Base-by-base conservation (phyloP, 495 filamentous ascomycete species). In the Lasiosphaeria miniovina region DNA sequence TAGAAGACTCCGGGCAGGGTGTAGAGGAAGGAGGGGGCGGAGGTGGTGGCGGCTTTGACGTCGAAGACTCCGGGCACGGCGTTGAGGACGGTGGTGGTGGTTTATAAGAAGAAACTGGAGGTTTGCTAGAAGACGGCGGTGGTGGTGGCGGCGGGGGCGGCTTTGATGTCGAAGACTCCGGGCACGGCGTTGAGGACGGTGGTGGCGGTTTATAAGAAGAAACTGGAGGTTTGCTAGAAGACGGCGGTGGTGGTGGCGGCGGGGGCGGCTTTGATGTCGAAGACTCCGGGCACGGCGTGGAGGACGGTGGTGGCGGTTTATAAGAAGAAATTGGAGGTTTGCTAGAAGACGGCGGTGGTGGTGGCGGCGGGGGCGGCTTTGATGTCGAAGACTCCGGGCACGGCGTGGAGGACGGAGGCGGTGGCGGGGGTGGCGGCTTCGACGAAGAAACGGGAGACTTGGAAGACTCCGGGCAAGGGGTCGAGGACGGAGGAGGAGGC, bases 391-490 rank as follows among this genome's bases (percentile, higher is more conserved):
- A 6, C 0, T 59, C 15, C n/a, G 60, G 52, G 40, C 59, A 61
- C 4, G 68, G 67, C 33, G 55, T 63, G 24, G 24, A 24, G 24
- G 24, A 24, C 24, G 24, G 24, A 24, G 12, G 58, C 57, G 35
- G n/a, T 52, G 9, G 50, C 11, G 50, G 24, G 5, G 17, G 54
- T 14, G 3, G 36, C 33, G 9, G 38, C 24, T 24, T 52, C 3
- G 40, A 33, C 31, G 52, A 59, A 31, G 63, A 51, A 10, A 54
- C 33, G n/a, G 32, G 6, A 0, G 60, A 36, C 31, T 58, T 55
- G 36, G 64, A 62, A 10, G 65, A 67, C 34, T 49, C 61, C 11
- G 61, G 60, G 17, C 54, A 51, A 31, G 64, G 34, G 48, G 57
- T 63, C 5, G 60, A 61, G 17, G 59, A 41, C 46, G 55, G 49